Base-by-base conservation (phyloP, 176 grass and related monocot genomes). In the Cenchrus fungigraminus region DNA sequence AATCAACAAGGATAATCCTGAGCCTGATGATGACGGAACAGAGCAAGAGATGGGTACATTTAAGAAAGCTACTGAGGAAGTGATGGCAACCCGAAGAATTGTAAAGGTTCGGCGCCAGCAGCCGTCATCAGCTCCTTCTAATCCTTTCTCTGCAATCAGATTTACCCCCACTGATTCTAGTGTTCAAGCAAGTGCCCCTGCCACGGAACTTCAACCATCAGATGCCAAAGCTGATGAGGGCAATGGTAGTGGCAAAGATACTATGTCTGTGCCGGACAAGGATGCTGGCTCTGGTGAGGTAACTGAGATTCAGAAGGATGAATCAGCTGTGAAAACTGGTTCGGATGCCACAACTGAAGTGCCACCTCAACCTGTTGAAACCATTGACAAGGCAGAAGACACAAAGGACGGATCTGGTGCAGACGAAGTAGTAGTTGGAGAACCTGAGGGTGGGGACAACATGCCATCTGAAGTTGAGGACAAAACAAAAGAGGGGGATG, bases 41-140 rank as follows among this genome's bases (percentile, higher is more conserved):
- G 97, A 96, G 7, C 66, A 61, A 73, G 91, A 92, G 55, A 88
- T 87, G 76, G 97, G 94, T 47, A 84, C 92, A 47, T 99, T 99
- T 83, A 87, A 94, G 87, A 99, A 88, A 87, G 97, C 97, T 78
- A 94, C 84, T 76, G 97, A 99, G 87, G 94, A 99, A 93, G 94
- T 99, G 62, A 94, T 99, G 97, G 97, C 97, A 72, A 86, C 91
- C 29, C 88, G 86, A 63, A 94, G 79, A 81, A 88, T 97, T 74
- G 92, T 99, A 37, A 99, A 94, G 80, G 92, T 99, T 71, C 92
- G 89, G 37, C 97, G 91, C 29, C 76, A 86, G 81, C 86, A 90
- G 63, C 86, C 79, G 6, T 59, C 85, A 77, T 42, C 88, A 67
- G 70, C 91, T 66, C 80, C 89, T 59, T 91, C 91, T 8, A 99